Conservation (phyloP, 371 early-diverging fungal genomes). For the Mucor velutinosus region DNA sequence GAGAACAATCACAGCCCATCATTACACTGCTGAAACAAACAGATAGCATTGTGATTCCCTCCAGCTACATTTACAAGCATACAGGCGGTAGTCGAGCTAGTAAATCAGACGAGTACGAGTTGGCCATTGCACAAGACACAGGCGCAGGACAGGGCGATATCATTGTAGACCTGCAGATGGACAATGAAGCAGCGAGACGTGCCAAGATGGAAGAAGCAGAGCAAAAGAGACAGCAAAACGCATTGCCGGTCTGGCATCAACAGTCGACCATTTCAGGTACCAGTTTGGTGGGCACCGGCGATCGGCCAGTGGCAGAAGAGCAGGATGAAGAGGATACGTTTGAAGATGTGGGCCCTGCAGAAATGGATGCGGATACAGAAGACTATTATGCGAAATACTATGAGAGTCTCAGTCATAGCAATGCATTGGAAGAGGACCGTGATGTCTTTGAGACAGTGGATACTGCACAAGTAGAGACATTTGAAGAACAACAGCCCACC, state of each 20-base stretch:
- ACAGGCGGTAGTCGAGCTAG: slow-evolving; percentile 21
- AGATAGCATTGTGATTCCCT: slow-evolving; percentile 73
- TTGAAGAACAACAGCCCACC: slow-evolving; percentile 9
- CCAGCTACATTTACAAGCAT: slow-evolving; percentile 52
- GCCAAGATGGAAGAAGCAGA: slow-evolving; percentile 71
- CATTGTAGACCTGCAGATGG: slow-evolving; percentile 78
- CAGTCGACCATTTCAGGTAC: slow-evolving; percentile 69
- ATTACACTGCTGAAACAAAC: slow-evolving; percentile 82
- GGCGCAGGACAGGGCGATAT: slow-evolving; percentile 75
- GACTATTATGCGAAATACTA: slow-evolving; percentile 56
- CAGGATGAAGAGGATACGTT: slow-evolving; percentile 46
- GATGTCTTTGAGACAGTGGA: slow-evolving; percentile 4
- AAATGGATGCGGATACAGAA: slow-evolving; percentile 49
- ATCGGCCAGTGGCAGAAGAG: slow-evolving; percentile 38
- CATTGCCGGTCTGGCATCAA: slow-evolving; percentile 81
- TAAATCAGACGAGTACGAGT: slow-evolving; percentile 53
- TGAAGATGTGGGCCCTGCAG: slow-evolving; percentile 37
- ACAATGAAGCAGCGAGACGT: slow-evolving; percentile 70
- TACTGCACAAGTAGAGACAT: neutral
- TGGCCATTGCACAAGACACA: slow-evolving; percentile 75
- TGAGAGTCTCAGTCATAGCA: slow-evolving; percentile 36
- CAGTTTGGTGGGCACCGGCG: slow-evolving; percentile 33
- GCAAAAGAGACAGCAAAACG: slow-evolving; percentile 78
- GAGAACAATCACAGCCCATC: slow-evolving; percentile 82
- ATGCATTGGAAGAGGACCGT: slow-evolving; percentile 3